A percentile compares a stretch with the other conserved stretches of the same genome.
Conservation (phyloP, 805 yeast genomes). For the Sugiyamaella chiloensis region DNA sequence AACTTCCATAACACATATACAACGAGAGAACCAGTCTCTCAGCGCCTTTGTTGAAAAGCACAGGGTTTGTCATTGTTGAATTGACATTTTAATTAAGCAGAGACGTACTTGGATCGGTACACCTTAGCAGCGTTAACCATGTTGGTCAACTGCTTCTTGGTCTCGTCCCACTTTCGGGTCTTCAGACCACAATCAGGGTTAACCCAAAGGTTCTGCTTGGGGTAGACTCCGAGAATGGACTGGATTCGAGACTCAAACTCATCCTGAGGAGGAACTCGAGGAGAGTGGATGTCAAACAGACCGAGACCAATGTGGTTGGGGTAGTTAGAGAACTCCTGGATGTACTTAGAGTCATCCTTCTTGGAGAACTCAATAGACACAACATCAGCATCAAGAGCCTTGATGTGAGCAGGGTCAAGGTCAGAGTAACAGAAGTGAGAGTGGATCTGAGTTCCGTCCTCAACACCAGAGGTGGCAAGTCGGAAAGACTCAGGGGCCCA, state of each 20-base stretch:
- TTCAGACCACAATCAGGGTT: constrained; percentile 99
- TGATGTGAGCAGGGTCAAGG: constrained; percentile 98
- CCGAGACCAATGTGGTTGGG: constrained; percentile 99
- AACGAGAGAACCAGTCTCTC: constrained; percentile 4
- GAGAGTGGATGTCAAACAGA: constrained; percentile 98
- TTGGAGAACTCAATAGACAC: constrained; percentile 99
- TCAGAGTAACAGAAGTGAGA: constrained; percentile 99
- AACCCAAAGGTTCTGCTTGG: constrained; percentile 98
- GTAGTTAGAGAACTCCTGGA: constrained; percentile 94
- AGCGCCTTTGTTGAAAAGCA: constrained; percentile 9
- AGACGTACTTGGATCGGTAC: constrained; percentile 63
- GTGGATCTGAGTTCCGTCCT: constrained; percentile 94
- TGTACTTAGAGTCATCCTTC: constrained; percentile 98
- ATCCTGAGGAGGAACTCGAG: constrained; percentile 97
- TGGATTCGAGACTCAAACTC: constrained; percentile 92
- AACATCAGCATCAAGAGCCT: constrained; percentile 99
- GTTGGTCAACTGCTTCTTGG: constrained; percentile 89
- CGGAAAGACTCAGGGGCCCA: constrained; percentile 99
- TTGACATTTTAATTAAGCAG: constrained; percentile 19
- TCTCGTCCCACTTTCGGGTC: constrained; percentile 99
- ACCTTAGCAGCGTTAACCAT: constrained; percentile 99
- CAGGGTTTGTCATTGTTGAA: constrained; percentile 3
- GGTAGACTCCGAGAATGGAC: constrained; percentile 94
- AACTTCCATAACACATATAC: constrained; percentile 12
- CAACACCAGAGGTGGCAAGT: constrained; percentile 98